Base-by-base conservation (phyloP, 768 basidiomycete genomes). In the Pleurotus eryngii region DNA sequence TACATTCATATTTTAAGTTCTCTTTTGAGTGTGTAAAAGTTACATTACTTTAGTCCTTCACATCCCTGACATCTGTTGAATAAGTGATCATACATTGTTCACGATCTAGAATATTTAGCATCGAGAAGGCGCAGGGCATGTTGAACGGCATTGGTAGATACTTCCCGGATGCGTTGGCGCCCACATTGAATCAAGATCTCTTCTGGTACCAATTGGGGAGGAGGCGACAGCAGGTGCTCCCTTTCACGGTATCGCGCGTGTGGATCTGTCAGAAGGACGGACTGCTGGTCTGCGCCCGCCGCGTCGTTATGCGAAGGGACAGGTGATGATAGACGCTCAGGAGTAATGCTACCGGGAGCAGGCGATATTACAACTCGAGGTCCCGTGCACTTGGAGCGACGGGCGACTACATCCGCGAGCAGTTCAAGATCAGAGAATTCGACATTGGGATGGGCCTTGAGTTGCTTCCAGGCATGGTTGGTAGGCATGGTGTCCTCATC, bases 391-490 rank as follows among this genome's bases (percentile, higher is more conserved):
- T 82, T 86, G 43, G 91, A 86, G 51, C 88, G 80, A 55, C 91
- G 89, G 6, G 90, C 86, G 42, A 95, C 92, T 42, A 96, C 94
- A 51, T 92, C 92, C 2, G 94, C 94, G 45, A 96, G 81, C 54
- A 96, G 77, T 2, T 84, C 73, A 53, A 96, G 76, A 71, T 95
- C 91, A 12, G 90, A 83, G 67, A 94, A 94, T 27, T 86, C 82
- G 54, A 90, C 86, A 63, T 93, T 95, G 2, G 94, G 94, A 70
- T 96, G 94, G 9, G 85, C 83, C 72, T 94, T 93, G 60, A 95
- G 77, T 61, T 85, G 85, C 26, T 81, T 82, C 90, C 92, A 95
- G 6, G 92, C 92, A 56, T 86, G 84, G 66, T 87, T 87, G 56
- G 89, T 91, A 17, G 91, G 82, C 37, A 94, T 87, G 5, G 81